These are phyloP conservation scores for Syzygium malaccense DNA, from an alignment of 441 rosid genomes.

Conservation along the genomic window DNA sequence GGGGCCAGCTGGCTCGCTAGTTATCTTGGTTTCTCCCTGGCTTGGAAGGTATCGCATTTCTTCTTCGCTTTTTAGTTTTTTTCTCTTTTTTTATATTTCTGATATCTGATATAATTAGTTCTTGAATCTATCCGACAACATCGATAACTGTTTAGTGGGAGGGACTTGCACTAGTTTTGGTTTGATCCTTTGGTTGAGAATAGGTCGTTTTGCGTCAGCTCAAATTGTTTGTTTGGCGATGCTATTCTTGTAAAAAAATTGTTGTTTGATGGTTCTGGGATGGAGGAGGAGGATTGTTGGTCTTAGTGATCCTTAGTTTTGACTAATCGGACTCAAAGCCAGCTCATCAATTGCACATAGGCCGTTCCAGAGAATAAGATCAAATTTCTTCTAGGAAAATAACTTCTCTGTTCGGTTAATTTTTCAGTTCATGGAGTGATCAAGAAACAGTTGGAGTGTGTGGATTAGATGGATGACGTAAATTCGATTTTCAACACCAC, in stretches of 20 bases:
- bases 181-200: neutral
- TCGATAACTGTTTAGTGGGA: neutral
- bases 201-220: neutral
- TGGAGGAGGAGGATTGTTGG: neutral
- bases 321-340: neutral
- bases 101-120: neutral
- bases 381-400: neutral
- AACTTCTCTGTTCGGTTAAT: neutral
- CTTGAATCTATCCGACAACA: neutral
- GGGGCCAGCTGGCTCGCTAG: conserved; percentile 51
- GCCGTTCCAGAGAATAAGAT: too few relatives aligned
- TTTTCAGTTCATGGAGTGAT: neutral
- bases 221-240: neutral
- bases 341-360: too few relatives aligned
- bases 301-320: neutral
- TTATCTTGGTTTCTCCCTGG: conserved; percentile 51
- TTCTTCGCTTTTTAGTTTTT: neutral
- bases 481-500: neutral
- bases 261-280: neutral
- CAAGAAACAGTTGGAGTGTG: neutral
- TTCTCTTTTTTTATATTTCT: neutral
- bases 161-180: neutral
- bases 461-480: neutral
- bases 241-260: neutral
- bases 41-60: conserved; percentile 49